Conservation (phyloP, 768 basidiomycete genomes). For the Lactarius tabidus region DNA sequence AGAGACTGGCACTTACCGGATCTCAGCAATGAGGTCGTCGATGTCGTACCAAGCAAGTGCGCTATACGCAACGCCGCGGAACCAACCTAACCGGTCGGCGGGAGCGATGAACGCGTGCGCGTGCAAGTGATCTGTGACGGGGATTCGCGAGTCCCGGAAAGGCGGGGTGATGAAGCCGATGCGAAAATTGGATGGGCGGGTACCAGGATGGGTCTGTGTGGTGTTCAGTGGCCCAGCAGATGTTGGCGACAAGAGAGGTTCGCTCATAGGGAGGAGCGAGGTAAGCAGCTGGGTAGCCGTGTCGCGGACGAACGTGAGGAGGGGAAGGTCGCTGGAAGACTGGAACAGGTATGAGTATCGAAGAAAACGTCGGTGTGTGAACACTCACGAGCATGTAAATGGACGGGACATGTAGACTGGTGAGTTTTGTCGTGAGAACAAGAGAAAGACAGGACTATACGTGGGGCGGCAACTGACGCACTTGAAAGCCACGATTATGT, state of each 20-base stretch:
- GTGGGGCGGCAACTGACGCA: constrained; percentile 34
- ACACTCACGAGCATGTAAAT: constrained; percentile 58
- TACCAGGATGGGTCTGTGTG: constrained; percentile 29
- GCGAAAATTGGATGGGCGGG: constrained; percentile 40
- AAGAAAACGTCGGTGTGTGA: constrained; percentile 4
- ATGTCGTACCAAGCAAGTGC: constrained; percentile 71
- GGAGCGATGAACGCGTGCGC: constrained; percentile 68
- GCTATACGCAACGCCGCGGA: constrained; percentile 62
- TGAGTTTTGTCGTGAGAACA: constrained; percentile 4
- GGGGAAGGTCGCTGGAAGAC: constrained; percentile 73
- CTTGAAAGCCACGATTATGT: constrained; percentile 76
- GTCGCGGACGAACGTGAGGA: constrained; percentile 59
- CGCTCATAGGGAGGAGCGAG: constrained; percentile 36
- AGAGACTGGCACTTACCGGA: constrained; percentile 48
- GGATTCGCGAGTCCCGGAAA: constrained; percentile 72
- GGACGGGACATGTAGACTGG: constrained; percentile 73
- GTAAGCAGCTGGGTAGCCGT: constrained; percentile 54
- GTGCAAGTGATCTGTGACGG: constrained; percentile 76
- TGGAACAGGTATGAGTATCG: constrained; percentile 30
- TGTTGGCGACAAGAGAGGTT: constrained; percentile 19
- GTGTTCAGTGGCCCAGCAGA: constrained; percentile 15
- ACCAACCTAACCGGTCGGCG: constrained; percentile 68
- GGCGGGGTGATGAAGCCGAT: constrained; percentile 80
- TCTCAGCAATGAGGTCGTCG: constrained; percentile 78
- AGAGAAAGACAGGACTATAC: constrained; percentile 7